phyloP scores from a whole-genome alignment of 1,139 yeast genomes.

The Yamadazyma friedrichii region DNA sequence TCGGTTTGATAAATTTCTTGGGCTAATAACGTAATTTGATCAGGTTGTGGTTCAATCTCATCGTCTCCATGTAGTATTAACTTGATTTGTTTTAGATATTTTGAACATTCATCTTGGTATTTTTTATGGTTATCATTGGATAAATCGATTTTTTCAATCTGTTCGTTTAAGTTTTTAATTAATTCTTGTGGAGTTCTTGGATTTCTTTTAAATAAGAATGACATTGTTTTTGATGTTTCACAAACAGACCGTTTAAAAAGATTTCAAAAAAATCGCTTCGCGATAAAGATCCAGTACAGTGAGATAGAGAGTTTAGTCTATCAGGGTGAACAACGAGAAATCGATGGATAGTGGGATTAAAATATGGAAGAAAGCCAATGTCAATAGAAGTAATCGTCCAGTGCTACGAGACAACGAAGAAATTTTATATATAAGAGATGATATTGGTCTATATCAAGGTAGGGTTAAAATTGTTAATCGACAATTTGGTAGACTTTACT shows the following conservation, averaged over 20 bases:
- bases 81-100: constrained; percentile 67
- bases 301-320: no score
- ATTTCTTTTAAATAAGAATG: constrained; percentile 85
- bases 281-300: no score
- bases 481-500: constrained; percentile 75
- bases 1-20: constrained; percentile 78
- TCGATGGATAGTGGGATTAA: constrained; percentile 4
- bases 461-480: constrained; percentile 58
- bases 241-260: neutral
- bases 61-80: constrained; percentile 75
- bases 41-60: constrained; percentile 67
- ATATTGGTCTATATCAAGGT: constrained; percentile 72
- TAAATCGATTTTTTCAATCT: constrained; percentile 60
- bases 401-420: constrained; percentile 38
- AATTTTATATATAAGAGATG: constrained; percentile 48
- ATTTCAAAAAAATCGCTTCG: constrained; percentile 1
- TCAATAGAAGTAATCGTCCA: constrained; percentile 51
- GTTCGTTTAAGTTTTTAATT: constrained; percentile 73
- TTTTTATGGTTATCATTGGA: constrained; percentile 54
- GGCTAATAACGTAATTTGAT: constrained; percentile 68
- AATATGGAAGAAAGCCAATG: constrained; percentile 38
- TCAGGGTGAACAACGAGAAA: neutral
- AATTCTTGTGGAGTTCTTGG: constrained; percentile 92
- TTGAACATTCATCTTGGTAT: constrained; percentile 73
- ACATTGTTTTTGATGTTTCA: constrained; percentile 47